Evolutionary conservation across 768 basidiomycete genomes (phyloP).

Genomic region (Leccinum sublutescens): DNA sequence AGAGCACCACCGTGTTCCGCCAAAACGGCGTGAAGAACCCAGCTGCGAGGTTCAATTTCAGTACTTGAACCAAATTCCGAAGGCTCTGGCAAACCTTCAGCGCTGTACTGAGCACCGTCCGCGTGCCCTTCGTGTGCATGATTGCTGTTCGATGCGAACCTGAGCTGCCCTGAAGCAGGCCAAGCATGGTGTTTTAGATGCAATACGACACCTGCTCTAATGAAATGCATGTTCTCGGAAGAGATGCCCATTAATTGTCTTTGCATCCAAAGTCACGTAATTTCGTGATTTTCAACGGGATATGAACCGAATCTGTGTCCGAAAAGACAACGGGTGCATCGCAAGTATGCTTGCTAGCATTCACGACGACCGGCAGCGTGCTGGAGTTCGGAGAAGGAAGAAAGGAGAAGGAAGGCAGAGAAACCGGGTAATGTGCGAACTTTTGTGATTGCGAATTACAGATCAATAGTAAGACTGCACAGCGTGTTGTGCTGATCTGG

Average conservation of each 20-base stretch:
- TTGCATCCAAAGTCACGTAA: too few species aligned
- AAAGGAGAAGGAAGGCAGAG: too few species aligned
- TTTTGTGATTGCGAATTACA: too few species aligned
- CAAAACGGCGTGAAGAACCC: constrained; percentile 68
- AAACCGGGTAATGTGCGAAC: too few species aligned
- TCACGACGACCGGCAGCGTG: too few species aligned
- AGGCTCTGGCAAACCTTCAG: constrained; percentile 53
- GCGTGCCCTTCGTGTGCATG: constrained; percentile 41
- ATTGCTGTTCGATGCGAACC: constrained; percentile 44
- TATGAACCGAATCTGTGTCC: too few species aligned
- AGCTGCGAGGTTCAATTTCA: constrained; percentile 17
- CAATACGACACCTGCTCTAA: constrained; percentile 37
- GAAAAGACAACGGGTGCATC: too few species aligned
- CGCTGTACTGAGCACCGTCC: constrained; percentile 45
- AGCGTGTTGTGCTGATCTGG: too few species aligned
- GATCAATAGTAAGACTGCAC: too few species aligned
- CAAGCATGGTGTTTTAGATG: constrained; percentile 32
- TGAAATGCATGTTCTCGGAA: constrained; percentile 28
- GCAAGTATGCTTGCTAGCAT: too few species aligned
- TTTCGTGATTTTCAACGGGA: too few species aligned
- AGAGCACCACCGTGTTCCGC: constrained; percentile 57
- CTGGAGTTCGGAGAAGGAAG: too few species aligned
- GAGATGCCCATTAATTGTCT: not conserved
- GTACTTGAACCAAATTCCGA: constrained; percentile 1
- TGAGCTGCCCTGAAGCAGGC: constrained; percentile 36